Base-by-base conservation (phyloP, 495 filamentous ascomycete genomes). In the Astrocystis sublimbata region DNA sequence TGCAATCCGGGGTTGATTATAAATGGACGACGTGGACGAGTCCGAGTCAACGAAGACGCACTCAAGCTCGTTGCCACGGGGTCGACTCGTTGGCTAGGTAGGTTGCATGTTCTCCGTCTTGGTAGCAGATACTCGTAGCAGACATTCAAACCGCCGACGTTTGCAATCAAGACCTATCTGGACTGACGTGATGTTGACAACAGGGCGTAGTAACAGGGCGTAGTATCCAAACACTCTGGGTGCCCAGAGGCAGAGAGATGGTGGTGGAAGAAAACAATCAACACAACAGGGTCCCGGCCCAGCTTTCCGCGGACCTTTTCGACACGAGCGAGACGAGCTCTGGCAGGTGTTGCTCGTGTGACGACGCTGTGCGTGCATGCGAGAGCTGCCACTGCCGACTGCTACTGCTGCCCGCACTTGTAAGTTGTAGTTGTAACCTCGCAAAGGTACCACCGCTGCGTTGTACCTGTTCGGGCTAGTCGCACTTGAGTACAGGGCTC, bases 21-120 rank as follows among this genome's bases (percentile, higher is more conserved):
- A n/a, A n/a, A n/a, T n/a, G n/a, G n/a, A n/a, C n/a, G n/a, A n/a
- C n/a, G 26, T 19, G 21, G 19, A 23, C n/a, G n/a, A 57, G 36
- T 38, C 24, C 17, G 60, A 31, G 49, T 24, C 17, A n/a, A 36
- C 17, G 13, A 42, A 35, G 38, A 45, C 51, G 38, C 38, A 61
- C 33, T 40, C 36, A 36, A 61, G 42, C 56, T 42, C 35, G 33
- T 43, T 42, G 33, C 6, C 19, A 23, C 49, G 26, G 47, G 10
- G 47, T 53, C 38, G 30, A 36, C 33, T 43, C n/a, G 38, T 46
- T 42, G 43, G 7, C 36, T 33, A 36, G 49, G 53, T n/a, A n/a
- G n/a, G 35, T 43, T 28, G 36, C 58, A 62, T 56, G n/a, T 55
- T 41, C 38, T 56, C 36, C 23, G 7, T n/a, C n/a, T n/a, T n/a